Base-by-base conservation (phyloP, 2,329 filamentous ascomycete species). In the Verticillium nubilum region DNA sequence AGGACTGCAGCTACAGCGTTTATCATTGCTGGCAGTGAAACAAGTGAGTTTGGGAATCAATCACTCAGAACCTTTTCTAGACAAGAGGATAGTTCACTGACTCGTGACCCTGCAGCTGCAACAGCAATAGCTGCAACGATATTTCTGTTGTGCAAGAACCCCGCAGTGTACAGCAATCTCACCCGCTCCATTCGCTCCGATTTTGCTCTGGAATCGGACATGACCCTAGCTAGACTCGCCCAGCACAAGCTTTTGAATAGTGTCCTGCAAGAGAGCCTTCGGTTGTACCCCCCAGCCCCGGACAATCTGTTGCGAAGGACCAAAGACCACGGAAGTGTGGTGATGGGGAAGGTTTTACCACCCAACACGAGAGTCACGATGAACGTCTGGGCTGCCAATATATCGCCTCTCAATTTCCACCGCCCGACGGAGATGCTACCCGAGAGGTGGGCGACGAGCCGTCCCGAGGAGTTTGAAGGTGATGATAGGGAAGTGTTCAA, bases 361-460 rank as follows among this genome's bases (percentile, higher is more conserved):
- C 60, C 61, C 17, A 28, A 61, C 52, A 63, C 61, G n/a, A 61
- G 60, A 25, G 61, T 63, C 25, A 60, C 25, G 25, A 53, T 53
- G 25, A 53, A 66, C 60, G 63, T 67, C 13, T 75, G 69, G 67
- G 68, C 74, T 4, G 64, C 70, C 7, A 71, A 71, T 52, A 71
- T 73, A 52, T 66, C 67, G n/a, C 62, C 68, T 13, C 54, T 64
- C 5, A 67, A 73, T 60, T 78, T 74, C 60, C 62, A 60, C 4
- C 59, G 68, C 2, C 70, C 75, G 0, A 60, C 68, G 5, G 61
- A 66, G 1, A 78, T 76, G 59, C 60, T 68, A 13, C 77, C 76
- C 0, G 69, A 66, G 59, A 61, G 69, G 7, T 74, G 65, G 73
- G 56, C 69, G n/a, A 26, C 15, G 1, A 4, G 15, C 10, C n/a